Conservation (phyloP, 768 basidiomycete genomes). For the Wakefieldia striispora region DNA sequence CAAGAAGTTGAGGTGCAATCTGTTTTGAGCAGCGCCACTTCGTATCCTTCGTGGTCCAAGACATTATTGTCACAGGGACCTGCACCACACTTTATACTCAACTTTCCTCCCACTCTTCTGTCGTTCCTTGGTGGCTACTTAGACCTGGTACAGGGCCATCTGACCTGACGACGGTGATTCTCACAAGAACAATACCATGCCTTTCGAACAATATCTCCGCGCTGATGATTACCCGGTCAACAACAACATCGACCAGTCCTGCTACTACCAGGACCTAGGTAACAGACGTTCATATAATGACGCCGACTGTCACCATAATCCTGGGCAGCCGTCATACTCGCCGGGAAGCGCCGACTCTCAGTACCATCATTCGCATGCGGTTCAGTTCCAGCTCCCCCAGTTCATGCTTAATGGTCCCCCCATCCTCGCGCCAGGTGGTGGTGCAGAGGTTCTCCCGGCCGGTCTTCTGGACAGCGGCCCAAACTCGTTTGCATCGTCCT, state of each 20-base stretch:
- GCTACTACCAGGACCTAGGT: conserved; percentile 11
- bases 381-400: conserved; percentile 62
- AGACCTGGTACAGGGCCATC: too few relatives aligned
- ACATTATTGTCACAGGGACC: too few relatives aligned
- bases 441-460: conserved; percentile 67
- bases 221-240: conserved; percentile 15
- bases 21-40: too few relatives aligned
- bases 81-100: too few relatives aligned
- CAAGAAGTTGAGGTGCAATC: too few relatives aligned
- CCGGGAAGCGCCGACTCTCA: conserved; percentile 3
- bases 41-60: too few relatives aligned
- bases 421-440: conserved; percentile 65
- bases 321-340: neutral
- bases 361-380: conserved; percentile 19
- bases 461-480: conserved; percentile 31
- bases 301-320: conserved; percentile 8
- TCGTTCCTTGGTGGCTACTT: too few relatives aligned
- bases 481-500: conserved; percentile 37
- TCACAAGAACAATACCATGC: conserved; percentile 29
- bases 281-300: conserved; percentile 8
- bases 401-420: conserved; percentile 61
- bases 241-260: conserved; percentile 2
- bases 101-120: too few relatives aligned
- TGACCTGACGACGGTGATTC: neutral
- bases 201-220: conserved; percentile 41